phyloP scores from a whole-genome alignment of 2,329 filamentous ascomycete species.

The Hypoxylon sp. region DNA sequence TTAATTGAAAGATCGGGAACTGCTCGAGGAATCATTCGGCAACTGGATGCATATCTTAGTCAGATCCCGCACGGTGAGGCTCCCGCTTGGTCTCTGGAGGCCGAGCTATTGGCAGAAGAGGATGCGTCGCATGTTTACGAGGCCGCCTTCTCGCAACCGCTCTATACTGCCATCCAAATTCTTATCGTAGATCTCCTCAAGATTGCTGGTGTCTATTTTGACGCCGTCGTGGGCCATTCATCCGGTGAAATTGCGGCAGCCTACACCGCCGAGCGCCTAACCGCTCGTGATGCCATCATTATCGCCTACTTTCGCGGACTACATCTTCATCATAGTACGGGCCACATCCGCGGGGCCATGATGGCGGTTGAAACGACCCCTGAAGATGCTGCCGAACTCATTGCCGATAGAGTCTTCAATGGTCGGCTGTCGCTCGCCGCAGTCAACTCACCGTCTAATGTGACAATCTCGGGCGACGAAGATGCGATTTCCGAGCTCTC shows the following conservation, averaged over 20 bases:
- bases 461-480: constrained; percentile 30
- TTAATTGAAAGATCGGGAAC: constrained; percentile 37
- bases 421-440: neutral
- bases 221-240: constrained; percentile 49
- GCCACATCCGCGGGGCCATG: constrained; percentile 60
- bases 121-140: constrained; percentile 28
- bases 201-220: constrained; percentile 39
- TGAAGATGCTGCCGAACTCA: too few species aligned
- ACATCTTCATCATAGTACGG: too few species aligned
- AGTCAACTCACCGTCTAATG: neutral
- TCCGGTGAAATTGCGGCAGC: constrained; percentile 48
- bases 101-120: constrained; percentile 21
- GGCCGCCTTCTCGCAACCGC: constrained; percentile 41
- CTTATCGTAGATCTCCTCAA: constrained; percentile 53
- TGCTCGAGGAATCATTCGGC: too few species aligned
- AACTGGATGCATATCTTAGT: too few species aligned
- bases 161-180: constrained; percentile 58
- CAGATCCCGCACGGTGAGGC: too few species aligned
- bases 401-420: too few species aligned
- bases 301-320: constrained; percentile 53
- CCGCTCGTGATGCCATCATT: constrained; percentile 47
- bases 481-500: constrained; percentile 21
- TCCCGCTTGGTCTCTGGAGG: constrained; percentile 37
- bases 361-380: constrained; percentile 59
- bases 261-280: constrained; percentile 40